Percentiles rank a stretch among this genome's conserved stretches.
phyloP scores from a whole-genome alignment of 805 yeast species.

The Crinitomyces ghanaensis region DNA sequence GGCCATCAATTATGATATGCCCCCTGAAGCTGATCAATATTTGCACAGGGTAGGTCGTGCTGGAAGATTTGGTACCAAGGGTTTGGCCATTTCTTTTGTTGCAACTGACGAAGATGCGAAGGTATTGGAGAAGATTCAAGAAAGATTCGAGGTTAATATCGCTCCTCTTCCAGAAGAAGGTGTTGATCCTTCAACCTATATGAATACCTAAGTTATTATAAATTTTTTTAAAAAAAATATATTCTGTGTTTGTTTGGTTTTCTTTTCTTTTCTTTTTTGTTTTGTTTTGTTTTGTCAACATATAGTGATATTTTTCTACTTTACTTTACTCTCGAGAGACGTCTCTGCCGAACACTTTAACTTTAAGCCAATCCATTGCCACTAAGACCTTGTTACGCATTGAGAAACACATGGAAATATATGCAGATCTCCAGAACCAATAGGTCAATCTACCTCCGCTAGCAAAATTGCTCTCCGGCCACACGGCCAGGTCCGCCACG shows the following conservation, averaged over 20 bases:
- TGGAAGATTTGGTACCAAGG: slow-evolving; percentile 99
- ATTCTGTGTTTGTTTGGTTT: no score
- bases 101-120: slow-evolving; percentile 79
- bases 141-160: slow-evolving; percentile 92
- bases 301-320: not conserved
- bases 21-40: slow-evolving; percentile 94
- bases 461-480: slow-evolving; percentile 61
- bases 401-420: slow-evolving; percentile 84
- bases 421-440: slow-evolving; percentile 91
- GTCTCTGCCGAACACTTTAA: slow-evolving; percentile 84
- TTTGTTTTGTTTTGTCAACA: no score
- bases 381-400: slow-evolving; percentile 82
- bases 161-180: slow-evolving; percentile 96
- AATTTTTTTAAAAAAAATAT: no score
- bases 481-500: slow-evolving; percentile 70
- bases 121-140: slow-evolving; percentile 86
- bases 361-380: slow-evolving; percentile 80
- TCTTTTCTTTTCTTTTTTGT: no score
- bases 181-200: slow-evolving; percentile 93
- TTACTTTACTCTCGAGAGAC: slow-evolving; percentile 62
- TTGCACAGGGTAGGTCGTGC: slow-evolving; percentile 99
- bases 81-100: slow-evolving; percentile 88
- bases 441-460: slow-evolving; percentile 80
- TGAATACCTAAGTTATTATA: slow-evolving; percentile 82
- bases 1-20: slow-evolving; percentile 96